Base-by-base conservation (phyloP, 1,139 yeast genomes). In the Kluyveromyces sp. region DNA sequence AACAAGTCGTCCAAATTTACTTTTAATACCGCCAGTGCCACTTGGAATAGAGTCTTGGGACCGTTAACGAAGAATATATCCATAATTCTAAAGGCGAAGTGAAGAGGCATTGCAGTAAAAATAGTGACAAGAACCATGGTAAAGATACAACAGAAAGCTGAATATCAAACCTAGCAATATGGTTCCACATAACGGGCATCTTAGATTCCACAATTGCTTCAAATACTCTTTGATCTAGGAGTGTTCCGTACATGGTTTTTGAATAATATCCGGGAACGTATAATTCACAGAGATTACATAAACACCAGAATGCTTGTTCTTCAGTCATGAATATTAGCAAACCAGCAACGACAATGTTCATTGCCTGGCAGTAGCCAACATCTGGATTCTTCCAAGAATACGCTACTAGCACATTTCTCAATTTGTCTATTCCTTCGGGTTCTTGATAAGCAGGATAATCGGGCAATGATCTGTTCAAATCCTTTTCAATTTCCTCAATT, bases 301-400 rank as follows among this genome's bases (percentile, higher is more conserved):
- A 71, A 49, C 94, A 78, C 97, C 97, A 94, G 61, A 89, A 94
- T 0, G 97, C 97, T 65, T 94, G 98, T 54, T 92, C 98, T 64
- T 94, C 98, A 6, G 95, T 84, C 84, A 89, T 90, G 64, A 84
- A 90, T 46, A 94, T 92, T 50, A 94, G 72, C 46, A 94, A 68
- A 0, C 96, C 97, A 0, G 99, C 99, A 1, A 83, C 87, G 5
- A 94, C 97, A 48, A 94, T 94, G 63, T 94, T 94, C 99, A 94
- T 94, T 1, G 98, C 98, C 64, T 94, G 98, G 64, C 99, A 94
- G 65, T 94, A 94, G 0, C 99, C 99, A 26, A 94, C 88, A 45
- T 92, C 96, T 0, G 97, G 97, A 61, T 90, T 89, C 57, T 86
- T 87, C 97, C 97, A 92, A 0, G 97, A 87, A 60, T 89, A 94